Base-by-base conservation (phyloP, 208 protist species). In the Jaenimonas drosophilae region DNA sequence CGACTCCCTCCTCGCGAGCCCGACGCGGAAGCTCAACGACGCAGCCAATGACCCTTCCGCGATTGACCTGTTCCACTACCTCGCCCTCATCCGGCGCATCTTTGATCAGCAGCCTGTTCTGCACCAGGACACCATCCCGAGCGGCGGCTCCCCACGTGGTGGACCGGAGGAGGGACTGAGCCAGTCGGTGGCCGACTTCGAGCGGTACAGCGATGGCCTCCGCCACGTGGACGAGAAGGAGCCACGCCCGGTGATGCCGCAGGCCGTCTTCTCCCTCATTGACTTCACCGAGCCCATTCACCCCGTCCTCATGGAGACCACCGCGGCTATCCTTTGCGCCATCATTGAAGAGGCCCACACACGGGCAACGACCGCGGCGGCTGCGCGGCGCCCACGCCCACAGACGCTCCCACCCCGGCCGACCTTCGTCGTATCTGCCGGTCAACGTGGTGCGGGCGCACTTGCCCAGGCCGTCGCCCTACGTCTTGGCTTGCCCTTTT, bases 351-450 rank as follows among this genome's bases (percentile, higher is more conserved):
- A 12, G 30, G 28, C 46, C 40, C 21, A 11, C 40, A 23, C 23
- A 20, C 4, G 16, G 28, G 28, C 17, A 7, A 16, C 7, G n/a
- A 19, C 30, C 33, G 19, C 37, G 17, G 19, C 42, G 39, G 52
- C 30, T 43, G 3, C 3, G 17, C 12, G 28, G 41, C 21, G 34
- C 40, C n/a, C 28, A 53, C 27, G 34, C 0, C 6, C 44, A 49
- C 4, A 32, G 44, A 17, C 44, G 44, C 29, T 49, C 36, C 33
- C 11, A 12, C 46, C 46, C 16, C n/a, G 34, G 37, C 54, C 54
- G 4, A 53, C 42, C 3, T 47, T 72, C 25, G 26, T 72, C 9
- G 58, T 64, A 7, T 65, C 64, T 2, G 38, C 49, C 11, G 64
- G 52, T 6, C 26, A 41, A 17, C 50, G 64, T 11, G 59, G 64